A percentile compares a stretch with the other conserved stretches of the same genome.
Evolutionary conservation across 1,284 basidiomycete species (phyloP).

Genomic region (Trametes polyzona): DNA sequence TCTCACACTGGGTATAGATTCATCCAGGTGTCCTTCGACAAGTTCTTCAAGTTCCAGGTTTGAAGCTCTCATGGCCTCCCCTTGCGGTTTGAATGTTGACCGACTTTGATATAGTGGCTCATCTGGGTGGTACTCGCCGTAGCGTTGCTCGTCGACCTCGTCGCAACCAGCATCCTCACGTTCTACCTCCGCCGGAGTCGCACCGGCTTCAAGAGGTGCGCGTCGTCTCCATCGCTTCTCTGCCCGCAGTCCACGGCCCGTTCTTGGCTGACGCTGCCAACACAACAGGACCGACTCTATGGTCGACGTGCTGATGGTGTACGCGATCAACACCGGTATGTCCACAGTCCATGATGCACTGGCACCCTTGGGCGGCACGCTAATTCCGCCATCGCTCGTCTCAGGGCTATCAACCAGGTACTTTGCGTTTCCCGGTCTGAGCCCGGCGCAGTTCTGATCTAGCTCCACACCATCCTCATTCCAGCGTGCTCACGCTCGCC

Average conservation of each 20-base stretch:
- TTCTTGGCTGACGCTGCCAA: background rate
- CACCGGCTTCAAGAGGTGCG: conserved; percentile 11
- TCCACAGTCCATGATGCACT: background rate
- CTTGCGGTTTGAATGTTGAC: background rate
- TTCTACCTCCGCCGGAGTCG: conserved; percentile 13
- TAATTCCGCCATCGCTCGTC: background rate
- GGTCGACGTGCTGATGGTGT: conserved; percentile 9
- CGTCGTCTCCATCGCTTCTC: too few relatives aligned
- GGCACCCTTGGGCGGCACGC: background rate
- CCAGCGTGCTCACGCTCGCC: conserved; percentile 9
- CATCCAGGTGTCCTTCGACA: conserved; percentile 3
- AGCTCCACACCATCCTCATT: background rate
- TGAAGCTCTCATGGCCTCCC: background rate
- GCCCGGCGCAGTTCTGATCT: background rate
- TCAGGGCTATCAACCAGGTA: conserved; percentile 12
- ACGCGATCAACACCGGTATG: conserved; percentile 10
- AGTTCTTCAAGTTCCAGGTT: conserved; percentile 4
- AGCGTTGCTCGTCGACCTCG: conserved; percentile 3
- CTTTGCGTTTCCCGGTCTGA: background rate
- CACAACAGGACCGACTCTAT: conserved; percentile 4
- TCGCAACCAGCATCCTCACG: conserved; percentile 5
- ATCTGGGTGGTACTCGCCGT: conserved; percentile 6
- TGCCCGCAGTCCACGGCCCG: background rate
- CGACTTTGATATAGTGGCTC: background rate
- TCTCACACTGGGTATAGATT: background rate